These are phyloP conservation scores for Pseudotsuga menziesii DNA, from an alignment of 75 land plant species.

Conservation along the genomic window DNA sequence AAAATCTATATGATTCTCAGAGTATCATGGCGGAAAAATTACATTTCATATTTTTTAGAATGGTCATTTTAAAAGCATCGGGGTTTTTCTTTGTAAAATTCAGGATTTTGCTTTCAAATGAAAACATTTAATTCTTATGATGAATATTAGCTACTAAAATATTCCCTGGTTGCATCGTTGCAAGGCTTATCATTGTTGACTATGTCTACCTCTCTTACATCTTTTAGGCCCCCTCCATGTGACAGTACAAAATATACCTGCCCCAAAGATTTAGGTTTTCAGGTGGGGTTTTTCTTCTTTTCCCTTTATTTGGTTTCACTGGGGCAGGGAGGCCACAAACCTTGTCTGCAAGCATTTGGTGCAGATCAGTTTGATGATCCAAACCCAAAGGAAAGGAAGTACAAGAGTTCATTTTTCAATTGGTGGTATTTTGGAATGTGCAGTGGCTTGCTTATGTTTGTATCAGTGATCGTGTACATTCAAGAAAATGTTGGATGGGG, in stretches of 20 bases:
- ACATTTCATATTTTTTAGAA: no score
- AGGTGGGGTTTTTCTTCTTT: conserved; percentile 28
- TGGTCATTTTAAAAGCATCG: no score
- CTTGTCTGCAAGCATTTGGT: conserved; percentile 23
- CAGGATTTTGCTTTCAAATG: neutral
- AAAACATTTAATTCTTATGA: neutral
- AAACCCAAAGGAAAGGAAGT: neutral
- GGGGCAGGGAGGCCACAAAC: conserved; percentile 20
- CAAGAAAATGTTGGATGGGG: conserved; percentile 23
- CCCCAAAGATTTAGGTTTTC: conserved; percentile 9
- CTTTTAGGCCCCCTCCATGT: conserved; percentile 10
- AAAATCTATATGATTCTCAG: no score
- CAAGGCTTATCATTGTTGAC: conserved; percentile 40
- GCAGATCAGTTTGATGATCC: conserved; percentile 25
- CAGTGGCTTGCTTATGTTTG: conserved; percentile 1
- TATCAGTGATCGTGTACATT: conserved; percentile 10
- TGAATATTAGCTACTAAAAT: neutral
- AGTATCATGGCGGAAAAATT: no score
- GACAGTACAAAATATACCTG: neutral
- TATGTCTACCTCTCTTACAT: conserved; percentile 27
- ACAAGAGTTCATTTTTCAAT: conserved; percentile 24
- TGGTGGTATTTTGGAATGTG: conserved; percentile 27
- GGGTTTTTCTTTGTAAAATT: no score
- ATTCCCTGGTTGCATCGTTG: conserved; percentile 9
- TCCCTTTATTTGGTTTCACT: conserved; percentile 29